These are phyloP conservation scores for Lantana camara DNA, from an alignment of 257 asterid species.

Conservation along the genomic window DNA sequence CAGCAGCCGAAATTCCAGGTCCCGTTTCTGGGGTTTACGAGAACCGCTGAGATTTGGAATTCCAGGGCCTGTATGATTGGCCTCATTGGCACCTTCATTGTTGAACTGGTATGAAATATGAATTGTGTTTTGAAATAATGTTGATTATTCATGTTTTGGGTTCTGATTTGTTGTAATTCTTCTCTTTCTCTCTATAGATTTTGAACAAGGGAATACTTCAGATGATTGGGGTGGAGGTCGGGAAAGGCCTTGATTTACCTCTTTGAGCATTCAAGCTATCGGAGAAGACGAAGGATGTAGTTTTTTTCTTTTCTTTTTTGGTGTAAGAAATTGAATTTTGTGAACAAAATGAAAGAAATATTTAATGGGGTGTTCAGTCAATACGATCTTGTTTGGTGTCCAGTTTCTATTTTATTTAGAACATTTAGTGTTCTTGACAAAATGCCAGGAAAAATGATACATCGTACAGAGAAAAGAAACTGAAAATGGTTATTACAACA, in stretches of 20 bases:
- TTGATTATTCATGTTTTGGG: neutral
- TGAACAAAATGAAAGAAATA: neutral
- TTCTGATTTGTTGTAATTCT: neutral
- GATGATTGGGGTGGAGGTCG: constrained; percentile 78
- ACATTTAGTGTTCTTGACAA: no score
- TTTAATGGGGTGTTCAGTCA: neutral
- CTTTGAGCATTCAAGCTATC: constrained; percentile 41
- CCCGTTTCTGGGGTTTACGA: constrained; percentile 79
- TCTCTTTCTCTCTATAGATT: constrained; percentile 50
- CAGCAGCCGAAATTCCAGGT: constrained; percentile 65
- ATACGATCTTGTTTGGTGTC: neutral
- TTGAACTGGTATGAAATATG: constrained; percentile 58
- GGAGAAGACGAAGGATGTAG: neutral
- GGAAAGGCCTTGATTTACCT: constrained; percentile 95
- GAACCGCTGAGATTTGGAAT: constrained; percentile 87
- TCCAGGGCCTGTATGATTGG: constrained; percentile 92
- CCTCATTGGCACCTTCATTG: constrained; percentile 67
- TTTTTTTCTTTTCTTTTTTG: neutral
- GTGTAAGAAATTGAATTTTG: neutral
- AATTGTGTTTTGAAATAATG: neutral
- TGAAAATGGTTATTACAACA: no score
- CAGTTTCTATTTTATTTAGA: neutral
- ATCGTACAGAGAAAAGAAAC: no score
- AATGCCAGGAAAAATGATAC: no score
- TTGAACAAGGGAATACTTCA: constrained; percentile 80